phyloP scores from a whole-genome alignment of 257 asterid species.

The Nicotiana obtusifolia region DNA sequence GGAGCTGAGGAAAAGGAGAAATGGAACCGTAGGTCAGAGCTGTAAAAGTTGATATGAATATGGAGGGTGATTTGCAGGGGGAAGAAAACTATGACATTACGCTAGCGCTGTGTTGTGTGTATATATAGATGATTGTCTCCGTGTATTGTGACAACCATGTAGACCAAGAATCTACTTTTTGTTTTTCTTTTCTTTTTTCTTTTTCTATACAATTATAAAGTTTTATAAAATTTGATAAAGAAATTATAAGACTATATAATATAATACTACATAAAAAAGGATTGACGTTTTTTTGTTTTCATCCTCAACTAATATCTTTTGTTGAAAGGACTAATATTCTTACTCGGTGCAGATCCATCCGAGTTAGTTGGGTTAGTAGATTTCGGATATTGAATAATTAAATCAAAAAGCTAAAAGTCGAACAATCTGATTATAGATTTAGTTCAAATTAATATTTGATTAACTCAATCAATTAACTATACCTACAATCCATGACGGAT shows the following conservation, averaged over 20 bases:
- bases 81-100: not conserved
- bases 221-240: not conserved
- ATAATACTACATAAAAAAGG: not conserved
- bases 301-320: too few relatives aligned
- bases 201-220: not conserved
- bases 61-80: not conserved
- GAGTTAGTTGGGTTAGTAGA: too few relatives aligned
- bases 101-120: not conserved
- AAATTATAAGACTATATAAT: not conserved
- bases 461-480: not conserved
- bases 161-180: conserved; percentile 34
- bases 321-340: too few relatives aligned
- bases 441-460: too few relatives aligned
- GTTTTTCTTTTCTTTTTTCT: not conserved
- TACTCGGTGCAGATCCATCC: too few relatives aligned
- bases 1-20: not conserved
- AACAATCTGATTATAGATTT: not conserved
- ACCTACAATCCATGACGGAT: too few relatives aligned
- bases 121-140: conserved; percentile 6
- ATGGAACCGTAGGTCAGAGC: not conserved
- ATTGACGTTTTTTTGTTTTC: too few relatives aligned
- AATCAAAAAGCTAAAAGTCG: too few relatives aligned
- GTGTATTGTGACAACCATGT: conserved; percentile 7
- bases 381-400: too few relatives aligned
- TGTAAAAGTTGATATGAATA: not conserved